These are phyloP conservation scores for Fusarium sp. DNA, from an alignment of 2,329 filamentous ascomycete genomes.

Conservation along the genomic window DNA sequence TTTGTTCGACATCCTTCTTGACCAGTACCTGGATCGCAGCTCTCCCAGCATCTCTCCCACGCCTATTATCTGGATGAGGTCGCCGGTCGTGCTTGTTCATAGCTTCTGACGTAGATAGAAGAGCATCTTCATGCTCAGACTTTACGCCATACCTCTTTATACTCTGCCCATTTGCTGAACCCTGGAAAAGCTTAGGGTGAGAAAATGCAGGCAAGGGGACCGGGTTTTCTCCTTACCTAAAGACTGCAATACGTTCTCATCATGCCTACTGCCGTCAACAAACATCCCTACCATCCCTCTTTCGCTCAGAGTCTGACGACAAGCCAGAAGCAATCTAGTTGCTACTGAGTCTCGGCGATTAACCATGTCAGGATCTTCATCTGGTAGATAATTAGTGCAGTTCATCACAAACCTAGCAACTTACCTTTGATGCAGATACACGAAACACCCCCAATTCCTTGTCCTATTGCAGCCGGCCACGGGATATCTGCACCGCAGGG, in stretches of 20 bases:
- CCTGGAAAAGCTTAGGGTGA: constrained; percentile 53
- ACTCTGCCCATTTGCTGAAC: constrained; percentile 69
- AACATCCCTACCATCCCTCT: constrained; percentile 67
- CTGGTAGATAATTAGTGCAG: constrained; percentile 47
- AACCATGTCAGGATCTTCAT: constrained; percentile 57
- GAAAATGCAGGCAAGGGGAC: neutral
- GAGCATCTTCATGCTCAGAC: constrained; percentile 40
- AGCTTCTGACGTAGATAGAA: neutral
- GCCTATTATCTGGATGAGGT: neutral
- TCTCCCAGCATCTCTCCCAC: neutral
- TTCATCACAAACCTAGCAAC: constrained; percentile 41
- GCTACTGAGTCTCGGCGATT: constrained; percentile 63
- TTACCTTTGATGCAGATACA: constrained; percentile 70
- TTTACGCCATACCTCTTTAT: constrained; percentile 66
- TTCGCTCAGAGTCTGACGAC: constrained; percentile 59
- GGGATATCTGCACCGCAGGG: constrained; percentile 64
- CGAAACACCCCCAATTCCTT: constrained; percentile 67
- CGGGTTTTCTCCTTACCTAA: constrained; percentile 59
- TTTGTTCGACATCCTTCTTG: neutral
- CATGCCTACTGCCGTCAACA: constrained; percentile 65
- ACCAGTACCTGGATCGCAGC: neutral
- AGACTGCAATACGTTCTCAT: constrained; percentile 62
- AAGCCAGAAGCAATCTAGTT: constrained; percentile 65
- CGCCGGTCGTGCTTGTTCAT: constrained; percentile 5
- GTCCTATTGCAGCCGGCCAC: constrained; percentile 64